Evolutionary conservation across 768 basidiomycete genomes (phyloP).

Genomic region (Termitomyces sp.): DNA sequence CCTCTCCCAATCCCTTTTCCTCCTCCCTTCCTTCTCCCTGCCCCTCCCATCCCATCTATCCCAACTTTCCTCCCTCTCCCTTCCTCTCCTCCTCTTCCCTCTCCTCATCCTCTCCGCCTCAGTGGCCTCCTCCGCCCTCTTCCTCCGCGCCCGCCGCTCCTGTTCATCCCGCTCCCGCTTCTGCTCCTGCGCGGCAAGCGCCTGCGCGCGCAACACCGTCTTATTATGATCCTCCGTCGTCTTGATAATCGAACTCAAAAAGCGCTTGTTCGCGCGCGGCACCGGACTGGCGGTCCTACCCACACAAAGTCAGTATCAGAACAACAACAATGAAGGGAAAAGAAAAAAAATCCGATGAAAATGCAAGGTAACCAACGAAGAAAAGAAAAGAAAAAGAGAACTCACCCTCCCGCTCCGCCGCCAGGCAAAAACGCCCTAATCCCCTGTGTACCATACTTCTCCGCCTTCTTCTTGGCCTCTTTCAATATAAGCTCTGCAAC

Average conservation of each 20-base stretch:
- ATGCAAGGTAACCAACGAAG: no score
- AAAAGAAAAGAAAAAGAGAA: constrained; percentile 4
- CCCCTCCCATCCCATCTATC: constrained; percentile 52
- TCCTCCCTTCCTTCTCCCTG: constrained; percentile 41
- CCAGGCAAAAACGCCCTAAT: constrained; percentile 70
- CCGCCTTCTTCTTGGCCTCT: constrained; percentile 91
- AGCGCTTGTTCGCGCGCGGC: constrained; percentile 79
- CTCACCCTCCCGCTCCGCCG: constrained; percentile 30
- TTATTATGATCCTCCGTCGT: constrained; percentile 96
- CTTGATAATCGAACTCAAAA: constrained; percentile 79
- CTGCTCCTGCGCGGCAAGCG: constrained; percentile 65
- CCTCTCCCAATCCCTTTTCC: constrained; percentile 46
- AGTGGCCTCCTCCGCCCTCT: constrained; percentile 71
- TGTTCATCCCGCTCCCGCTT: constrained; percentile 63
- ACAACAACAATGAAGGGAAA: no score
- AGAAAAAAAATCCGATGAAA: no score
- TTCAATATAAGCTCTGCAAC: constrained; percentile 88
- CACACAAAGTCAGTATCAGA: background rate
- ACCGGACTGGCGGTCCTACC: constrained; percentile 62
- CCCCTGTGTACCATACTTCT: constrained; percentile 70
- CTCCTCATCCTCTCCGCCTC: constrained; percentile 54
- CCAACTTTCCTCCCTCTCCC: constrained; percentile 30
- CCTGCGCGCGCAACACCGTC: constrained; percentile 70
- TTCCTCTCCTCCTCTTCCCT: constrained; percentile 26
- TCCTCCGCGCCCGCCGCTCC: constrained; percentile 53